A percentile compares a stretch with the other conserved stretches of the same genome.
These are phyloP conservation scores for Solanum lignicaule DNA, from an alignment of 257 asterid species.

Conservation along the genomic window DNA sequence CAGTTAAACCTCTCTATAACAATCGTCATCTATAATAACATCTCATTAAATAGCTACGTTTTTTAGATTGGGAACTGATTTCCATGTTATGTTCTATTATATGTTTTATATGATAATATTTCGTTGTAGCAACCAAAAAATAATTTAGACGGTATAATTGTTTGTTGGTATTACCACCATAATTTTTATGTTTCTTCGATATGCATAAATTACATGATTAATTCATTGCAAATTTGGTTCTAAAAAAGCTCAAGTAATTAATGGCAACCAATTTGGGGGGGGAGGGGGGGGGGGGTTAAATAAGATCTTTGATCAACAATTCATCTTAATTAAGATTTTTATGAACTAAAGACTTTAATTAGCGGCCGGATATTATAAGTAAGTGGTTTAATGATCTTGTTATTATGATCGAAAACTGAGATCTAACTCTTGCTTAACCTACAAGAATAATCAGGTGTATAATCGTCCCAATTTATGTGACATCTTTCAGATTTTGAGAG, in stretches of 20 bases:
- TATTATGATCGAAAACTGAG: background rate
- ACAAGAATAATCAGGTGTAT: background rate
- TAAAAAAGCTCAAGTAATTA: background rate
- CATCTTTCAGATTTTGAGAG: background rate
- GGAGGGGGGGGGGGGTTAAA: no score
- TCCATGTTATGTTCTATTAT: no score
- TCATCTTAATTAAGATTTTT: background rate
- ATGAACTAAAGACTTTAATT: background rate
- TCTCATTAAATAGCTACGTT: no score
- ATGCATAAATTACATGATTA: background rate
- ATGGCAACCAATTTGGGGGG: background rate
- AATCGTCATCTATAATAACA: no score
- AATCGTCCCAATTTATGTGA: background rate
- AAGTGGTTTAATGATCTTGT: background rate
- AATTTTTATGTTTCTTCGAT: background rate
- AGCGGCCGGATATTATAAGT: background rate
- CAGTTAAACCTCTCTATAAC: background rate
- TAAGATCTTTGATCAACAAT: background rate
- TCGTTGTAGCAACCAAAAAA: no score
- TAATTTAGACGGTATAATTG: no score
- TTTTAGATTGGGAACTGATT: no score
- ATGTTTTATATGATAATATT: no score
- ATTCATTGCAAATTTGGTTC: background rate
- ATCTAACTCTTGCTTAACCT: background rate
- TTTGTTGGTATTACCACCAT: no score